Conservation (phyloP, 2,329 filamentous ascomycete species). For the Chrysoporthe deuterocubensis region DNA sequence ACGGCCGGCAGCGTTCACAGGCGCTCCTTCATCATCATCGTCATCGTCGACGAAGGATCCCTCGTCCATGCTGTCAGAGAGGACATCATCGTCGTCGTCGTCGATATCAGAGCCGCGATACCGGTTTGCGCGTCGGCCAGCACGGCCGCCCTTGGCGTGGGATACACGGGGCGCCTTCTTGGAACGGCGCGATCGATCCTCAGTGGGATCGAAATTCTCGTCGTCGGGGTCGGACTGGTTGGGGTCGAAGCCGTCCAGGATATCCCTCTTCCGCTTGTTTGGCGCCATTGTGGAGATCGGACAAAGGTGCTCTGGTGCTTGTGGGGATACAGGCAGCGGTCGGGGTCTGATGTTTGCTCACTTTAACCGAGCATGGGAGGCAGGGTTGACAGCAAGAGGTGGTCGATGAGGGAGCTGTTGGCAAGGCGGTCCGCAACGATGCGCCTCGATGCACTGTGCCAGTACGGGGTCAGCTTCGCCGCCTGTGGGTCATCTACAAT, state of each 20-base stretch:
- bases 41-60: constrained; percentile 53
- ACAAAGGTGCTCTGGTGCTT: not conserved
- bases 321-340: not conserved
- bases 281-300: constrained; percentile 40
- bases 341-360: not conserved
- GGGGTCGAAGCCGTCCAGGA: constrained; percentile 64
- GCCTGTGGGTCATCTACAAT: not conserved
- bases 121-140: constrained; percentile 39
- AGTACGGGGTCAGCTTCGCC: not conserved
- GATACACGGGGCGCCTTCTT: constrained; percentile 41
- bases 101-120: constrained; percentile 67
- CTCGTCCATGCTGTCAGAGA: constrained; percentile 58
- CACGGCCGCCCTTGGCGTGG: constrained; percentile 38
- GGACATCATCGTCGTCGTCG: constrained; percentile 61
- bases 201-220: constrained; percentile 65
- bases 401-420: not conserved
- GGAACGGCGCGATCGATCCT: constrained; percentile 47
- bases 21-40: constrained; percentile 44
- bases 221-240: constrained; percentile 70
- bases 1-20: constrained; percentile 53
- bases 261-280: constrained; percentile 61
- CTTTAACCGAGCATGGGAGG: not conserved
- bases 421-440: not conserved
- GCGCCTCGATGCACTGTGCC: not conserved
- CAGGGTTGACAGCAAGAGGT: not conserved